Evolutionary conservation across 139 green algal genomes (phyloP), one percentile per base, ranked within the genome.

Genomic region (Picochlorum sp.): DNA sequence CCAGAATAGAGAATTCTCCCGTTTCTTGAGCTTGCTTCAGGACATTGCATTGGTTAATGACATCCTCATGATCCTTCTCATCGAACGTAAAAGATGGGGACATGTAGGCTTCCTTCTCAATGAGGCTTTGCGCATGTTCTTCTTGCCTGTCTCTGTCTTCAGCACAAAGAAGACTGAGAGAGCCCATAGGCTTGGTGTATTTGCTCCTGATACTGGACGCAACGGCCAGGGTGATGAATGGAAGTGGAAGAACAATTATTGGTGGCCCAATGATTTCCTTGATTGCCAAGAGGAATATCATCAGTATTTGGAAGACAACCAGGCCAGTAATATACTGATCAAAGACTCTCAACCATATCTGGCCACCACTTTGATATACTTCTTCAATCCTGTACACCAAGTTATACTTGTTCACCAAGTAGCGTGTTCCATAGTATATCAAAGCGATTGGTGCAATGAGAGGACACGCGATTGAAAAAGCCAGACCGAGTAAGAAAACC

Each of bases 351-450:
- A 37, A 25, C 50, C 50, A 56, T 7, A 33, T 37, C 14, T 33
- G 50, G 4, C 50, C 50, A 39, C 50, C 50, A 22, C 10, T 22
- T 20, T 56, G 26, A 56, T 56, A 56, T 18, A 13, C n/a, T 25
- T 0, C 28, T 37, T 56, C 14, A n/a, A 9, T 25, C 37, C 22
- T 28, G 29, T 36, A 36, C 0, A 56, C 29, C 50, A 36, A 56
- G 22, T 56, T 36, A 37, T 56, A 56, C 29, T 56, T 56, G 26
- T 37, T 56, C n/a, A 56, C 50, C 29, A 37, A 56, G 25, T 56
- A 56, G 16, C 14, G 13, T 12, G 25, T 28, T n/a, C 10, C 26
- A 41, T 39, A 56, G 10, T 56, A 56, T 25, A 56, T 39, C 28
- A 56, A 28, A 22, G 50, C 12, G 9, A 56, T 10, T 18, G 50